These are phyloP conservation scores for Entamoeba histolytica DNA, from an alignment of 208 protist genomes.

Conservation along the genomic window DNA sequence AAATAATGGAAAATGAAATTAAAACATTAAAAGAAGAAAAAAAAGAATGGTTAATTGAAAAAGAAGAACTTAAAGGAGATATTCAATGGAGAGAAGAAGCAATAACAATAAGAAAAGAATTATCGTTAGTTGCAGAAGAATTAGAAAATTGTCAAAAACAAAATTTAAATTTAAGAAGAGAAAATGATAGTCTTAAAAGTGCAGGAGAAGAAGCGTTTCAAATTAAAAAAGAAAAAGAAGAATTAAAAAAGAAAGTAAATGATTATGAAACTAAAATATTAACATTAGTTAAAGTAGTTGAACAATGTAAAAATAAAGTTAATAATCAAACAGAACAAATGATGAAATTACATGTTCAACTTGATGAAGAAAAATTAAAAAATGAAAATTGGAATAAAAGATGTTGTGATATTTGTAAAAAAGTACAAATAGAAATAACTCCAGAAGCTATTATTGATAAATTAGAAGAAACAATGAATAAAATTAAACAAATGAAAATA, in stretches of 20 bases:
- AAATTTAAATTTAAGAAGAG: background rate
- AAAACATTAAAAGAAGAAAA: background rate
- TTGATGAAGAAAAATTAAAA: background rate
- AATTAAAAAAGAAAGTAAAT: background rate
- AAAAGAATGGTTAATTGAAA: background rate
- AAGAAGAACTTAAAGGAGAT: background rate
- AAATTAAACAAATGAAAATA: background rate
- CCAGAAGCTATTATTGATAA: background rate
- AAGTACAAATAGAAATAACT: background rate
- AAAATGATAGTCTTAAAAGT: background rate
- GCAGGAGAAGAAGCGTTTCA: background rate
- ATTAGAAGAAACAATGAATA: background rate
- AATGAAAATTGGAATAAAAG: background rate
- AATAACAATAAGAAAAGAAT: background rate
- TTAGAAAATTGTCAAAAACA: background rate
- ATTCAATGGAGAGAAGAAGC: background rate
- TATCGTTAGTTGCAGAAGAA: background rate
- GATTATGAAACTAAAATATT: background rate
- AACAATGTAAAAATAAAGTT: background rate
- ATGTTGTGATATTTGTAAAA: background rate
- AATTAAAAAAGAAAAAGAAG: background rate
- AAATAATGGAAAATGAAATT: background rate
- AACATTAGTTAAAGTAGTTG: background rate
- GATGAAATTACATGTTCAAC: background rate
- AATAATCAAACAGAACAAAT: background rate